A percentile compares a stretch with the other conserved stretches of the same genome.
Conservation (phyloP, 768 basidiomycete genomes). For the Leccinum rimulosum region DNA sequence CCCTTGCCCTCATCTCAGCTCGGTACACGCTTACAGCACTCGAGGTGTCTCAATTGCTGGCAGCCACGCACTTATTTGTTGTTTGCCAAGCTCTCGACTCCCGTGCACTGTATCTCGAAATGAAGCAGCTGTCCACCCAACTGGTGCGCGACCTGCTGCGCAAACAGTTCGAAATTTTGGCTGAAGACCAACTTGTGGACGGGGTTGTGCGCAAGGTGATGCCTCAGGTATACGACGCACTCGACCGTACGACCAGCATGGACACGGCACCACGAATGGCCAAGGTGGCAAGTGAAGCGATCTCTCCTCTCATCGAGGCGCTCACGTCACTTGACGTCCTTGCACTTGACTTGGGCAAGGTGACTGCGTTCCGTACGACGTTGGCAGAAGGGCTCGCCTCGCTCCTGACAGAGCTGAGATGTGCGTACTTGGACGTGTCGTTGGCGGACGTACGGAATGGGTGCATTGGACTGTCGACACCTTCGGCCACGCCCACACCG, state of each 20-base stretch:
- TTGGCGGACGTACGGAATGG: slow-evolving; percentile 20
- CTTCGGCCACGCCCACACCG: slow-evolving; percentile 26
- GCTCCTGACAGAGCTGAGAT: slow-evolving; percentile 28
- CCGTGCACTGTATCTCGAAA: slow-evolving; percentile 69
- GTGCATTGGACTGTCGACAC: slow-evolving; percentile 5
- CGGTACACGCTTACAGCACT: slow-evolving; percentile 76
- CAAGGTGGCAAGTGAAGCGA: slow-evolving; percentile 61
- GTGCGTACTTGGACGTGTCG: slow-evolving; percentile 29
- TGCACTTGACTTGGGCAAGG: slow-evolving; percentile 19
- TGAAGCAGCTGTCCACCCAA: slow-evolving; percentile 36
- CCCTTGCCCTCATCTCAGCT: slow-evolving; percentile 79
- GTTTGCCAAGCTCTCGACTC: slow-evolving; percentile 84
- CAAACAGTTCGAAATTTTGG: slow-evolving; percentile 12
- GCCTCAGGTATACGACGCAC: slow-evolving; percentile 42
- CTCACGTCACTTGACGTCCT: slow-evolving; percentile 14
- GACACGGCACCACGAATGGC: slow-evolving; percentile 70
- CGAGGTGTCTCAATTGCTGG: slow-evolving; percentile 73
- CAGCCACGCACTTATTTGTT: slow-evolving; percentile 72
- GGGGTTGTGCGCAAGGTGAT: slow-evolving; percentile 32
- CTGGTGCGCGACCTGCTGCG: slow-evolving; percentile 21
- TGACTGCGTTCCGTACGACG: slow-evolving; percentile 22
- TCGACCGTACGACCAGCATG: slow-evolving; percentile 70
- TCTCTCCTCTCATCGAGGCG: slow-evolving; percentile 58
- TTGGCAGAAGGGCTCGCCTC: slow-evolving; percentile 16
- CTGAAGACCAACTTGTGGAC: slow-evolving; percentile 13